These are phyloP conservation scores for Helotiales sp. DNA, from an alignment of 2,329 filamentous ascomycete species.

Conservation along the genomic window DNA sequence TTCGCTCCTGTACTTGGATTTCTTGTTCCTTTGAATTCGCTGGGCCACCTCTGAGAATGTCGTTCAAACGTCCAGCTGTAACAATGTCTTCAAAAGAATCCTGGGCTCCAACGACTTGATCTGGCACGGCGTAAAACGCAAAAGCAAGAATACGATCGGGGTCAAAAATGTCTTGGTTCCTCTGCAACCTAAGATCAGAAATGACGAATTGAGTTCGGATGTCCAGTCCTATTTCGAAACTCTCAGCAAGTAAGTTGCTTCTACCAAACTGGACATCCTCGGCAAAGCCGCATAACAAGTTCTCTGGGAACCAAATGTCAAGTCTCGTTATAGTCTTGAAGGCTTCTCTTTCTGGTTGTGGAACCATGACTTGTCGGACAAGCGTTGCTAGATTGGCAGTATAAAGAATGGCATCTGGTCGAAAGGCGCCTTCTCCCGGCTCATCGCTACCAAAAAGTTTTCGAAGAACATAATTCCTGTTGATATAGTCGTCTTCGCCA, in stretches of 20 bases:
- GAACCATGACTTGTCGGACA: conserved; percentile 38
- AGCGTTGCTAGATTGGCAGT: conserved; percentile 45
- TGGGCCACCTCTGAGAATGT: conserved; percentile 27
- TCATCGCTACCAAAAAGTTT: conserved; percentile 33
- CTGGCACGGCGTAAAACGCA: conserved; percentile 40
- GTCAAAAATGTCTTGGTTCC: conserved; percentile 36
- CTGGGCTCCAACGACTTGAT: conserved; percentile 28
- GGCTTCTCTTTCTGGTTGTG: conserved; percentile 20
- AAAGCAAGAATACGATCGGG: conserved; percentile 40
- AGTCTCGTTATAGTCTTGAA: conserved; percentile 30
- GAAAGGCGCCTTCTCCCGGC: conserved; percentile 30
- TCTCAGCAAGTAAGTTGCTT: conserved; percentile 42
- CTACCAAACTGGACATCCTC: conserved; percentile 32
- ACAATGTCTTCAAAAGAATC: conserved; percentile 37
- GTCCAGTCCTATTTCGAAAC: conserved; percentile 50
- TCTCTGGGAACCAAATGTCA: conserved; percentile 35
- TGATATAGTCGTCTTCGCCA: conserved; percentile 37
- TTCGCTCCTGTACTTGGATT: conserved; percentile 38
- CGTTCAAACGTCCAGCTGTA: conserved; percentile 36
- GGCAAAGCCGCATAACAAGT: conserved; percentile 37
- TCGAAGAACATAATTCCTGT: conserved; percentile 32
- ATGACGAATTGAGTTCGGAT: conserved; percentile 57
- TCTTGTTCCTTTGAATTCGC: conserved; percentile 31
- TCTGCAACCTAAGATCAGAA: conserved; percentile 38
- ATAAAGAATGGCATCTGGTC: conserved; percentile 40